Evolutionary conservation across 495 filamentous ascomycete genomes (phyloP).

Genomic region (Aspergillus wentii): DNA sequence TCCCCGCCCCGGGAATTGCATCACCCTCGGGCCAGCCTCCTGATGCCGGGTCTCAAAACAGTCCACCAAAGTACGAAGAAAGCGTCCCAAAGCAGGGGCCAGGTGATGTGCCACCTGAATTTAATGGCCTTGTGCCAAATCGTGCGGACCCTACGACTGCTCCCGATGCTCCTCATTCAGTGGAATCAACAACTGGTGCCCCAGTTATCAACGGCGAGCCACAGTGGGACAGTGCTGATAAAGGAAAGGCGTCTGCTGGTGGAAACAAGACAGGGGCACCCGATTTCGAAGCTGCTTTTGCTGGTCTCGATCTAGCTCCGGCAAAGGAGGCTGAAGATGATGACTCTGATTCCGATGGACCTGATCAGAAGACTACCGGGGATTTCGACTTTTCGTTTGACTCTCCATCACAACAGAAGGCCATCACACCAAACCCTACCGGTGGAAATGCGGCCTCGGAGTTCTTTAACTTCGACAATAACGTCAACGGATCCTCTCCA

Average conservation of each 20-base stretch:
- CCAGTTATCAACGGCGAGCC: slow-evolving; percentile 38
- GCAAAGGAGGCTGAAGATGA: slow-evolving; percentile 79
- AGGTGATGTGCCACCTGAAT: slow-evolving; percentile 54
- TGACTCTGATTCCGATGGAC: slow-evolving; percentile 54
- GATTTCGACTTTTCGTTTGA: slow-evolving; percentile 73
- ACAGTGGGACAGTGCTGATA: slow-evolving; percentile 15
- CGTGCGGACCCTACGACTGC: slow-evolving; percentile 57
- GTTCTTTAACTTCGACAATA: slow-evolving; percentile 45
- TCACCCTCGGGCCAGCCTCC: slow-evolving; percentile 34
- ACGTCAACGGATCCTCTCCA: slow-evolving; percentile 48
- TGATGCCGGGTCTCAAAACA: slow-evolving; percentile 50
- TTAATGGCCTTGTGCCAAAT: slow-evolving; percentile 58
- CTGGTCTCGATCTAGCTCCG: slow-evolving; percentile 58
- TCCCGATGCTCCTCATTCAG: slow-evolving; percentile 42
- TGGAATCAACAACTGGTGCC: slow-evolving; percentile 34
- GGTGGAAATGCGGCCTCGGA: slow-evolving; percentile 23
- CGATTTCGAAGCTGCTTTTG: slow-evolving; percentile 90
- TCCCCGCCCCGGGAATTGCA: slow-evolving; percentile 30
- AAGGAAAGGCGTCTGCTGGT: slow-evolving; percentile 11
- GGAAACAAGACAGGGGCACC: slow-evolving; percentile 32
- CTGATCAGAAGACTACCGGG: slow-evolving; percentile 33
- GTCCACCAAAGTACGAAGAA: slow-evolving; percentile 63
- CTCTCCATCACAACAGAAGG: slow-evolving; percentile 35
- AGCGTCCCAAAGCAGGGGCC: slow-evolving; percentile 22
- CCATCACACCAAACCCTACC: slow-evolving; percentile 13